Base-by-base conservation (phyloP, 306 rosid species). In the Quercus bicolor region DNA sequence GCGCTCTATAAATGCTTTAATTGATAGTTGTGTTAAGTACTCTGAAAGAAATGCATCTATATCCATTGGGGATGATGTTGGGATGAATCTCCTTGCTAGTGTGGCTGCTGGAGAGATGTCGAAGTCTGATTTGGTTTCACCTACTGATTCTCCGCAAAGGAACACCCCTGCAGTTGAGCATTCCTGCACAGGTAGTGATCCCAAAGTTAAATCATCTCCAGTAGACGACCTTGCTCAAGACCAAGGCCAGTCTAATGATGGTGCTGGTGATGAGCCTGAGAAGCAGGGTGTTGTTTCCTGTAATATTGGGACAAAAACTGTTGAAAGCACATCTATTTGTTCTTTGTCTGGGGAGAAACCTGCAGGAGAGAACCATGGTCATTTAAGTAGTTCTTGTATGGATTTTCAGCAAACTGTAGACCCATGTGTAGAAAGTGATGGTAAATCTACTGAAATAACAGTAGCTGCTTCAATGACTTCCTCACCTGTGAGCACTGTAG, bases 51-150 rank as follows among this genome's bases (percentile, higher is more conserved):
- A 70, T 68, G 78, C 78, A 11, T 60, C 86, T 40, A 75, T 85
- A 34, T 80, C 86, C 11, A 83, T 84, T 19, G 87, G 88, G 55
- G 98, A 93, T 87, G 93, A 87, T 80, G 88, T 82, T 52, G 98
- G 98, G 71, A 93, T 93, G 97, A 91, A 93, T 83, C 86, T 93
- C 78, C 93, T 93, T 80, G 98, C 98, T 65, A 93, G 93, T n/a
- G 98, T 93, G 78, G 98, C 98, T 62, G 83, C 98, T 45, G 94
- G 91, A 65, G 95, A 91, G 83, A 84, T 93, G 24, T 84, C 84
- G 15, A 91, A 88, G 75, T 91, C 94, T 51, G 89, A 82, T 24
- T 76, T 81, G 83, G 81, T 73, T 14, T 86, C 90, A 6, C 90
- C 94, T 5, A 69, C 84, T 69, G 81, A 77, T 82, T 93, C 97